Conservation (phyloP, 495 filamentous ascomycete genomes). For the Cudoniella acicularis region DNA sequence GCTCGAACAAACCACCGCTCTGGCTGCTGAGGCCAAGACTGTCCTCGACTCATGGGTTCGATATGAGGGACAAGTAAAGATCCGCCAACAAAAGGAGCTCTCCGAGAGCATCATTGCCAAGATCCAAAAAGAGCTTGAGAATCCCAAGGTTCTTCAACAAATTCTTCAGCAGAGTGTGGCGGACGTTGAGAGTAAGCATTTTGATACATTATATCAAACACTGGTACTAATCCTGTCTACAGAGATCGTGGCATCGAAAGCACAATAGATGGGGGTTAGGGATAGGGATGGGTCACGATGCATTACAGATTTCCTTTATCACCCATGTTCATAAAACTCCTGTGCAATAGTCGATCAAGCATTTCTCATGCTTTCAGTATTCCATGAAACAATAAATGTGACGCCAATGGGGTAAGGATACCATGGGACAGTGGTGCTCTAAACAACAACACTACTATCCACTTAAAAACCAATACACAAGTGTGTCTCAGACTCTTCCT, state of each 20-base stretch:
- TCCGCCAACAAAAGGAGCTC: slow-evolving; percentile 94
- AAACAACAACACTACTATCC: too few relatives aligned
- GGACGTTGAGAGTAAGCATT: slow-evolving; percentile 87
- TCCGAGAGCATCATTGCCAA: slow-evolving; percentile 89
- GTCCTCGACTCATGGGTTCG: slow-evolving; percentile 98
- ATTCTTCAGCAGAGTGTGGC: slow-evolving; percentile 92
- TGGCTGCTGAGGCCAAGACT: slow-evolving; percentile 86
- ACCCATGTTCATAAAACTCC: slow-evolving; percentile 35
- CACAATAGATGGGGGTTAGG: slow-evolving; percentile 48
- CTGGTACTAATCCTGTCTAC: slow-evolving; percentile 11
- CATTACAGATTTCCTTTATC: slow-evolving; percentile 38
- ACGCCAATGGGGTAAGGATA: too few relatives aligned
- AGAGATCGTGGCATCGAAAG: slow-evolving; percentile 53
- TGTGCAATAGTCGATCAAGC: slow-evolving; percentile 42
- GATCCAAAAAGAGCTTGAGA: slow-evolving; percentile 97
- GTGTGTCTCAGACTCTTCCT: too few relatives aligned
- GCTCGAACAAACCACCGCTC: slow-evolving; percentile 89
- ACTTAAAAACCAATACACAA: too few relatives aligned
- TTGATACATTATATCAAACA: slow-evolving; percentile 21
- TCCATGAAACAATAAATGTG: too few relatives aligned
- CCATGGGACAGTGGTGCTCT: too few relatives aligned
- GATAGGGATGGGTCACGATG: slow-evolving; percentile 33
- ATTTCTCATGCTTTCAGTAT: slow-evolving; percentile 11
- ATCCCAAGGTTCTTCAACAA: slow-evolving; percentile 89
- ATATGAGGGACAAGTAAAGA: slow-evolving; percentile 98